A percentile compares a stretch with the other conserved stretches of the same genome.
These are phyloP conservation scores for Priceomyces medius DNA, from an alignment of 805 yeast genomes.

Conservation along the genomic window DNA sequence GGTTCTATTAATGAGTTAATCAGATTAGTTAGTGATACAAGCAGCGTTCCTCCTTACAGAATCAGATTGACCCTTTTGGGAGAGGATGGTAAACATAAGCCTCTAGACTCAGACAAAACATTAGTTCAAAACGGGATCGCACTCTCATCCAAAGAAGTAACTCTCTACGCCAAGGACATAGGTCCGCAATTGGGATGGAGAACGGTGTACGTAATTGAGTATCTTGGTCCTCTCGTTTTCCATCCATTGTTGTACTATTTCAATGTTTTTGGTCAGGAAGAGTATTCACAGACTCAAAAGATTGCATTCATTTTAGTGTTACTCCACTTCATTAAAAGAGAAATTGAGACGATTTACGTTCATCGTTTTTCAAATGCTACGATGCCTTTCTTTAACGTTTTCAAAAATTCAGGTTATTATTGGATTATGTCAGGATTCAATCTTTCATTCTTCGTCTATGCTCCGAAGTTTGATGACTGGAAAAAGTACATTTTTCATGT, in stretches of 20 bases:
- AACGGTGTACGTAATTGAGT: slow-evolving; percentile 85
- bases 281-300: slow-evolving; percentile 52
- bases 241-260: slow-evolving; percentile 67
- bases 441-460: slow-evolving; percentile 51
- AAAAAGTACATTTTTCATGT: slow-evolving; percentile 43
- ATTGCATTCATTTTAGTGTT: slow-evolving; percentile 55
- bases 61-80: slow-evolving; percentile 27
- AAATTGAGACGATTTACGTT: slow-evolving; percentile 78
- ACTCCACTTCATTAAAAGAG: slow-evolving; percentile 84
- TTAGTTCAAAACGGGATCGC: slow-evolving; percentile 47
- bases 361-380: slow-evolving; percentile 87
- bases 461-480: slow-evolving; percentile 18
- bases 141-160: slow-evolving; percentile 29
- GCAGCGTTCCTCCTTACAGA: slow-evolving; percentile 33
- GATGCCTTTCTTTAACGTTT: slow-evolving; percentile 85
- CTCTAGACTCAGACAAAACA: slow-evolving; percentile 45
- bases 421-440: slow-evolving; percentile 83
- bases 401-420: slow-evolving; percentile 88
- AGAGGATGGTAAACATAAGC: slow-evolving; percentile 33
- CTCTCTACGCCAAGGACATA: slow-evolving; percentile 74
- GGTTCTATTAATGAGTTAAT: slow-evolving; percentile 44
- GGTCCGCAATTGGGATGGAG: slow-evolving; percentile 95
- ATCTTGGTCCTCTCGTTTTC: slow-evolving; percentile 82
- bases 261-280: slow-evolving; percentile 29
- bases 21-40: slow-evolving; percentile 42